These are phyloP conservation scores for Pseudogymnoascus sp. DNA, from an alignment of 2,329 filamentous ascomycete species.

Conservation along the genomic window DNA sequence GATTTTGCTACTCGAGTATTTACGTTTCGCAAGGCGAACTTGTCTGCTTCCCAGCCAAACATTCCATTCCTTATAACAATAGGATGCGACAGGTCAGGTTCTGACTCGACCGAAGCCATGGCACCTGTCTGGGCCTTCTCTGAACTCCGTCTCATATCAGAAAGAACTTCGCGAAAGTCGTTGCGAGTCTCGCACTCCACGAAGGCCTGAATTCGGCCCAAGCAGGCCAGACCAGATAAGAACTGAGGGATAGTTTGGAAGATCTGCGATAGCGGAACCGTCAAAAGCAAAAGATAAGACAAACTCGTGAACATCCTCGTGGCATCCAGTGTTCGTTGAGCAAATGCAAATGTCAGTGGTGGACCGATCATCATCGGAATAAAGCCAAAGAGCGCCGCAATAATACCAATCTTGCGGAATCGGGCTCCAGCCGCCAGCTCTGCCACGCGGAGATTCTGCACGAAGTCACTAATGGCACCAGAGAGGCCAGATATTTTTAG, in stretches of 20 bases:
- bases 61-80: slow-evolving; percentile 18
- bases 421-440: slow-evolving; percentile 28
- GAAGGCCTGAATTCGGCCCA: slow-evolving; percentile 24
- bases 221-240: slow-evolving; percentile 16
- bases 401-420: slow-evolving; percentile 1
- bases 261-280: slow-evolving; percentile 16
- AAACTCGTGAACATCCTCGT: slow-evolving; percentile 17
- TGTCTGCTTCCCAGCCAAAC: slow-evolving; percentile 25
- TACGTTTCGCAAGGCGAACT: slow-evolving; percentile 17
- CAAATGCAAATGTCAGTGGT: slow-evolving; percentile 17
- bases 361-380: slow-evolving; percentile 15
- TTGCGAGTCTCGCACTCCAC: slow-evolving; percentile 17
- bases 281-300: slow-evolving; percentile 19
- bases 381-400: slow-evolving; percentile 14
- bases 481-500: slow-evolving; percentile 35
- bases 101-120: background rate
- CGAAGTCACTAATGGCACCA: slow-evolving; percentile 22
- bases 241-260: slow-evolving; percentile 19
- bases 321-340: slow-evolving; percentile 14
- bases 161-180: slow-evolving; percentile 14
- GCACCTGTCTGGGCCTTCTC: slow-evolving; percentile 4
- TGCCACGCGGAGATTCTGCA: slow-evolving; percentile 30
- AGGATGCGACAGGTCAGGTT: background rate
- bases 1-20: slow-evolving; percentile 15
- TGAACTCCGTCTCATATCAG: slow-evolving; percentile 7